These are phyloP conservation scores for Malassezia cuniculi DNA, from an alignment of 1,284 basidiomycete genomes.

Conservation along the genomic window DNA sequence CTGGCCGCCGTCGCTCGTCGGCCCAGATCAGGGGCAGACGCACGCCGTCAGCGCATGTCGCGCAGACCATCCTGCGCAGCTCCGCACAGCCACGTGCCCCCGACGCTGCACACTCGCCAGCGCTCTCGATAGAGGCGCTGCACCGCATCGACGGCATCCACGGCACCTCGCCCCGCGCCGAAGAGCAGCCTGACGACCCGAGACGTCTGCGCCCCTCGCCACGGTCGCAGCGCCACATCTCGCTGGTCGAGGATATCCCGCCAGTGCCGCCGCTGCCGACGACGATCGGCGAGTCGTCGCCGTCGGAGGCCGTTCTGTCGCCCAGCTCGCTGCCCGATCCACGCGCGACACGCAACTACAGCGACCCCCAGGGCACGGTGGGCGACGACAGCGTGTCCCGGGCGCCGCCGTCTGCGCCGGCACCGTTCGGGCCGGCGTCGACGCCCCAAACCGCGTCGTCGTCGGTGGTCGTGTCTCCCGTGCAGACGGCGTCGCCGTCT, in stretches of 20 bases:
- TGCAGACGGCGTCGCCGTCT: not conserved
- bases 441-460: not conserved
- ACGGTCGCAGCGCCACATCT: conserved; percentile 10
- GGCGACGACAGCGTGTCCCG: not conserved
- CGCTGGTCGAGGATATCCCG: conserved; percentile 52
- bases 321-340: conserved; percentile 12
- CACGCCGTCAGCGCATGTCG: too few relatives aligned
- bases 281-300: conserved; percentile 60
- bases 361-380: too few relatives aligned
- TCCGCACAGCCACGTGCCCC: too few relatives aligned
- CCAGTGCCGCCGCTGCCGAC: conserved; percentile 94
- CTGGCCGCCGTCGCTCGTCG: too few relatives aligned
- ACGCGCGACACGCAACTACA: too few relatives aligned
- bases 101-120: too few relatives aligned
- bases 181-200: too few relatives aligned
- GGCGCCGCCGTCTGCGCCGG: not conserved
- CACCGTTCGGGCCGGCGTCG: not conserved
- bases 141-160: too few relatives aligned
- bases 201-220: conserved; percentile 10
- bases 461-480: not conserved
- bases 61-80: too few relatives aligned
- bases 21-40: too few relatives aligned
- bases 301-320: conserved; percentile 51
- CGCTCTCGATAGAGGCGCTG: too few relatives aligned
- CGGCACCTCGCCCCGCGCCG: too few relatives aligned